These are phyloP conservation scores for Eutypa lata DNA, from an alignment of 2,329 filamentous ascomycete species.

Conservation along the genomic window DNA sequence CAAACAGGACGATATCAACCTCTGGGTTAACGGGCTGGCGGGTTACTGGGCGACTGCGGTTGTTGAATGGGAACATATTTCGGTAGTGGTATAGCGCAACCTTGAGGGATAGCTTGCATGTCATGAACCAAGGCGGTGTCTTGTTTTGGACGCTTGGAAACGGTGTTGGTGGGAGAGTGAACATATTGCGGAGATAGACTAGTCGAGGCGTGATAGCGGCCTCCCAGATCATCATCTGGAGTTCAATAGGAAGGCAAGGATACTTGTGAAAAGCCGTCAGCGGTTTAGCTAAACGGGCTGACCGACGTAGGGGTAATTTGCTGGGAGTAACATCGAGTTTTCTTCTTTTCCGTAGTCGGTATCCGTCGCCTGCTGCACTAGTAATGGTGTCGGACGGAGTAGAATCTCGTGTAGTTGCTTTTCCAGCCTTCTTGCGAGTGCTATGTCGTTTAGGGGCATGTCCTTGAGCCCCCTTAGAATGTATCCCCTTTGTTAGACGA, in stretches of 20 bases:
- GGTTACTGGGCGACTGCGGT: background rate
- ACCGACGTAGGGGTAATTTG: conserved; percentile 18
- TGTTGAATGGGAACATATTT: conserved; percentile 18
- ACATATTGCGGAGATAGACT: conserved; percentile 26
- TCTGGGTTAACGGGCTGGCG: conserved; percentile 20
- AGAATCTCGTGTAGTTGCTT: background rate
- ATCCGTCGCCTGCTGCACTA: background rate
- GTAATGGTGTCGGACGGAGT: background rate
- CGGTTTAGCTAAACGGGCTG: conserved; percentile 24
- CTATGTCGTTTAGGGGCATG: conserved; percentile 5
- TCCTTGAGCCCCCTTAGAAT: conserved; percentile 6
- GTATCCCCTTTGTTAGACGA: background rate
- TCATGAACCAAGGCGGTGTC: conserved; percentile 23
- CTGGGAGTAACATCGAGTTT: background rate
- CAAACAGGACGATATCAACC: conserved; percentile 25
- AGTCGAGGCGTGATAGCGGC: conserved; percentile 22
- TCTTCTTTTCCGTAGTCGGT: background rate
- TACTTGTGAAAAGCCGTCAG: conserved; percentile 26
- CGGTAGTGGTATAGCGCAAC: conserved; percentile 19
- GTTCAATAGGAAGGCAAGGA: conserved; percentile 20
- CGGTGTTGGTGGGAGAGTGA: conserved; percentile 3
- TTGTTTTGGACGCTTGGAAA: conserved; percentile 19
- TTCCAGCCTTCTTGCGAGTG: conserved; percentile 1
- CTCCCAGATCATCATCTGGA: conserved; percentile 29
- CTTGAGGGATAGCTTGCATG: conserved; percentile 14